Evolutionary conservation across 495 filamentous ascomycete species (phyloP), one percentile per base, ranked within the genome.

Genomic region (Talaromyces ruber): DNA sequence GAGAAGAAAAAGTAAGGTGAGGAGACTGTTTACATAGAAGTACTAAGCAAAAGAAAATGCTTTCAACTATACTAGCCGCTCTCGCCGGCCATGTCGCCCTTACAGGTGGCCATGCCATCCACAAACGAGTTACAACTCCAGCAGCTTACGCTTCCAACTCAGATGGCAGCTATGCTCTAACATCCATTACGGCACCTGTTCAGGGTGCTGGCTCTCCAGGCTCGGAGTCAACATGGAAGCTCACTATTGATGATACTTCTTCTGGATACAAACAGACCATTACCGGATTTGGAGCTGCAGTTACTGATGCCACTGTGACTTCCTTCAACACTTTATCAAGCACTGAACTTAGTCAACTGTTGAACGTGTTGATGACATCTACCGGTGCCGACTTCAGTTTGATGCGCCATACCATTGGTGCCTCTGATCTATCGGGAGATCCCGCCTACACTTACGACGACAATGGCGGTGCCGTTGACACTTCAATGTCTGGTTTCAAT

Each of bases 371-470:
- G 16, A 68, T 68, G 8, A 59, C 57, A 12, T 21, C 57, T 7
- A 4, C 5, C 11, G 81, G 82, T 22, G 80, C 78, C 34, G 73
- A 74, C 59, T 82, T 83, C 64, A 63, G 67, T 58, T 67, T 85
- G 59, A 74, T 84, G 66, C 79, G 82, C 4, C 81, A 85, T 65
- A 82, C 80, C 1, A 82, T 85, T 56, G 81, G 74, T 8, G 71
- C 81, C 3, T 82, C 79, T 9, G 82, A 85, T 60, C 65, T 84
- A 11, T 80, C 78, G 1, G 79, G 72, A 5, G 73, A 81, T 14
- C 57, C 57, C 58, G 71, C 72, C n/a, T 84, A 84, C 64, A 77
- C 82, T 0, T 84, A 84, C 63, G 81, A 84, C 59, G 82, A 84
- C 61, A 71, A 71, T 52, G 65, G 68, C 55, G 67, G 67, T 1